These are phyloP conservation scores for Mycena filopes DNA, from an alignment of 768 basidiomycete species.

Conservation along the genomic window DNA sequence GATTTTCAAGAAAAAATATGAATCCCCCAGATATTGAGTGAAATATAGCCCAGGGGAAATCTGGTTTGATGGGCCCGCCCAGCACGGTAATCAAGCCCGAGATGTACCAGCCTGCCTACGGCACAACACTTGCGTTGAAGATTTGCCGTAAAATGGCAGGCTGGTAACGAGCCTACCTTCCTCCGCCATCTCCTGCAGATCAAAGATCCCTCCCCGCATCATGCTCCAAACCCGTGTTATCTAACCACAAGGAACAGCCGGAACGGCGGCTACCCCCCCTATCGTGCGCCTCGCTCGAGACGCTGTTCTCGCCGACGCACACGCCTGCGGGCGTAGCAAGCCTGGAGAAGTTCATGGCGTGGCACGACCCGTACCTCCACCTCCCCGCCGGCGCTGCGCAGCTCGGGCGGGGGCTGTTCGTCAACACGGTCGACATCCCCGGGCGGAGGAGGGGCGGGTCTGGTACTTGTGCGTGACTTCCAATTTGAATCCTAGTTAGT, in stretches of 20 bases:
- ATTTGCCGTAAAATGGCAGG: no score
- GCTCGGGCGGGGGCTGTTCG: conserved; percentile 6
- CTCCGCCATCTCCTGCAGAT: conserved; percentile 27
- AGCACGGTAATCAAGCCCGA: no score
- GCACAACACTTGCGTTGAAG: no score
- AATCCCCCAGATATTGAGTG: no score
- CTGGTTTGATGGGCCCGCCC: no score
- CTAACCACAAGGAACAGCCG: neutral
- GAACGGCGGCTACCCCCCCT: conserved; percentile 9
- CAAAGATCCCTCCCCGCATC: neutral
- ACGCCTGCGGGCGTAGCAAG: conserved; percentile 1
- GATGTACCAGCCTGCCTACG: no score
- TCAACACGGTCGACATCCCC: conserved; percentile 9
- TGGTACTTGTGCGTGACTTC: no score
- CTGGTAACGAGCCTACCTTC: no score
- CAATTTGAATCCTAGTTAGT: no score
- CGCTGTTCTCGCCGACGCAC: conserved; percentile 14
- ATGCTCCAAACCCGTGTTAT: neutral
- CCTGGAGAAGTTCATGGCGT: neutral
- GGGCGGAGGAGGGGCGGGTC: no score
- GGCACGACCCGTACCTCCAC: neutral
- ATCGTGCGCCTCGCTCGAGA: conserved; percentile 11
- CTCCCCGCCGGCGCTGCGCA: conserved; percentile 1
- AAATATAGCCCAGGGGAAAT: no score
- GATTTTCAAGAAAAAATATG: no score